phyloP scores from a whole-genome alignment of 2,329 filamentous ascomycete species.

The Fusarium odoratissimum region DNA sequence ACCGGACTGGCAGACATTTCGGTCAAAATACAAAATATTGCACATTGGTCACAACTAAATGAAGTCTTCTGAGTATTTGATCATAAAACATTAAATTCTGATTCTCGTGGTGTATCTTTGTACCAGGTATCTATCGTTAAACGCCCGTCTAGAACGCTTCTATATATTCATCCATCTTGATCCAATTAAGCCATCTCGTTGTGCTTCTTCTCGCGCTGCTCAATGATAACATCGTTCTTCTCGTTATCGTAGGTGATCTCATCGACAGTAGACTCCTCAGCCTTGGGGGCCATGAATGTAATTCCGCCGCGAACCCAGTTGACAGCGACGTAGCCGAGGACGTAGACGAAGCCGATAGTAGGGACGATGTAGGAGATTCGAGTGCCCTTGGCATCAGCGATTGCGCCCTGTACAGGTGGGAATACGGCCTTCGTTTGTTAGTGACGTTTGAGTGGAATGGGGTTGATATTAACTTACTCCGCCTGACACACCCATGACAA shows the following conservation, averaged over 20 bases:
- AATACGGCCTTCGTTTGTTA: too few species aligned
- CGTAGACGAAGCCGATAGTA: slow-evolving; percentile 41
- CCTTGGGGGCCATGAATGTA: slow-evolving; percentile 22
- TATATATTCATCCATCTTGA: neutral
- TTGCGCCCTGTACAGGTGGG: slow-evolving; percentile 36
- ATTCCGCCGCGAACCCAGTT: slow-evolving; percentile 38
- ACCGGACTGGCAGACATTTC: neutral
- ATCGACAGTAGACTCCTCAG: neutral
- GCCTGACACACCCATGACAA: slow-evolving; percentile 75
- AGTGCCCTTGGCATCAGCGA: slow-evolving; percentile 40
- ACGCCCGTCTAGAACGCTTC: neutral
- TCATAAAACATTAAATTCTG: slow-evolving; percentile 29
- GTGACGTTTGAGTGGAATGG: too few species aligned
- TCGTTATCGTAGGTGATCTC: slow-evolving; percentile 12
- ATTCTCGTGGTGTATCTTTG: neutral
- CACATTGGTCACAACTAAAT: rapidly evolving
- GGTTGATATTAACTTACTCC: too few species aligned
- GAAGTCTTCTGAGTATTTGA: neutral
- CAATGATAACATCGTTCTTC: slow-evolving; percentile 24
- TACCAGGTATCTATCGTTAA: slow-evolving; percentile 11
- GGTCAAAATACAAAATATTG: rapidly evolving
- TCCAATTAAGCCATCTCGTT: slow-evolving; percentile 22
- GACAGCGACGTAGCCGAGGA: slow-evolving; percentile 35
- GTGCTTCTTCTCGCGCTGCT: slow-evolving; percentile 41
- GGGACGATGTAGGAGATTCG: slow-evolving; percentile 42